Conservation (phyloP, 495 filamentous ascomycete species). For the Extremus antarcticus region DNA sequence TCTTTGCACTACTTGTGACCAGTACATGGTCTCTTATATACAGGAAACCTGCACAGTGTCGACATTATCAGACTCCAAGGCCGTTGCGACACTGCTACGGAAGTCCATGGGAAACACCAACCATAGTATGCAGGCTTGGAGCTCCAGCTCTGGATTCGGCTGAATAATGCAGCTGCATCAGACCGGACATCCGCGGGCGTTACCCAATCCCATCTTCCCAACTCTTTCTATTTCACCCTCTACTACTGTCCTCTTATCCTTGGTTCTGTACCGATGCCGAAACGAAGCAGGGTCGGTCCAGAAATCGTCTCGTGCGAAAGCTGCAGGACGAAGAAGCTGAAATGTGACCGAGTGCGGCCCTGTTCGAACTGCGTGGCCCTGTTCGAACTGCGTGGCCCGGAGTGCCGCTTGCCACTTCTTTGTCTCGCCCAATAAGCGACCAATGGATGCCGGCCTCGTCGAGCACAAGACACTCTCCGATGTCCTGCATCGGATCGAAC, state of each 20-base stretch:
- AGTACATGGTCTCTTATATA: no score
- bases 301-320: background rate
- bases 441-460: background rate
- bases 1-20: background rate
- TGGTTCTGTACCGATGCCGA: background rate
- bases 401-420: background rate
- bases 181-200: no score
- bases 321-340: background rate
- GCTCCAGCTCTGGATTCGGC: no score
- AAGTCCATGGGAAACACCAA: no score
- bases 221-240: no score
- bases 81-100: no score
- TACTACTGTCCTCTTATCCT: no score
- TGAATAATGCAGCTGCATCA: no score
- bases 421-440: background rate
- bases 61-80: no score
- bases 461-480: background rate
- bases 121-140: no score
- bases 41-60: no score
- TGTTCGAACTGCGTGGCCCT: background rate
- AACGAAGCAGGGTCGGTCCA: background rate
- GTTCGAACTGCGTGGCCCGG: background rate
- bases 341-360: background rate
- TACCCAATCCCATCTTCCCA: no score
- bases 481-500: background rate